phyloP scores from a whole-genome alignment of 73 alveolate species.

The Paramecium primaurelia region DNA sequence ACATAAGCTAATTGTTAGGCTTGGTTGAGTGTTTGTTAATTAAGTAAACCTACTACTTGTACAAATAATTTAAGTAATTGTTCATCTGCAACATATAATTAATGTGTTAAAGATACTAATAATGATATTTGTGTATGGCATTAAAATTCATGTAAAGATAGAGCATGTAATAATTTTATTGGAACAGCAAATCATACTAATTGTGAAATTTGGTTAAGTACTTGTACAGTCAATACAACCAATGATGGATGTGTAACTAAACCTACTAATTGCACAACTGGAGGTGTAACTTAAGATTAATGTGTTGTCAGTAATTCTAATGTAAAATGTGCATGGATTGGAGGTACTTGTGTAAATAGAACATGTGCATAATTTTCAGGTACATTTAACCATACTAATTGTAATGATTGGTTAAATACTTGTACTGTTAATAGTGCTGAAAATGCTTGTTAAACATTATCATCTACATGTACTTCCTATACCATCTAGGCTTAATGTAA shows the following conservation, averaged over 20 bases:
- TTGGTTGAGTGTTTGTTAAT: slow-evolving; percentile 7
- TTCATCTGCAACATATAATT: neutral
- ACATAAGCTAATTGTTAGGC: neutral
- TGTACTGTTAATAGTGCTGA: slow-evolving; percentile 8
- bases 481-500: neutral
- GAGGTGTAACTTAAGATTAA: neutral
- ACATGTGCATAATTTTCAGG: neutral
- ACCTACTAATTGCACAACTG: slow-evolving; percentile 35
- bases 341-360: neutral
- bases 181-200: slow-evolving; percentile 9
- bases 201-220: slow-evolving; percentile 17
- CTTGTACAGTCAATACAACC: neutral
- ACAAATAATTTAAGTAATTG: neutral
- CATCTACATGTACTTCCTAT: neutral
- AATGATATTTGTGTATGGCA: slow-evolving; percentile 21
- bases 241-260: neutral
- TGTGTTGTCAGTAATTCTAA: neutral
- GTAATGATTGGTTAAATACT: neutral
- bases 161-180: neutral
- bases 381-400: slow-evolving; percentile 26
- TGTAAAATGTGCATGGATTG: neutral
- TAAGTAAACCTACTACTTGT: neutral
- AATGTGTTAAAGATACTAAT: neutral
- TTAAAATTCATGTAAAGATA: neutral
- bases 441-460: neutral